Conservation (phyloP, 495 filamentous ascomycete species). For the Trichocladium uniseriatum region DNA sequence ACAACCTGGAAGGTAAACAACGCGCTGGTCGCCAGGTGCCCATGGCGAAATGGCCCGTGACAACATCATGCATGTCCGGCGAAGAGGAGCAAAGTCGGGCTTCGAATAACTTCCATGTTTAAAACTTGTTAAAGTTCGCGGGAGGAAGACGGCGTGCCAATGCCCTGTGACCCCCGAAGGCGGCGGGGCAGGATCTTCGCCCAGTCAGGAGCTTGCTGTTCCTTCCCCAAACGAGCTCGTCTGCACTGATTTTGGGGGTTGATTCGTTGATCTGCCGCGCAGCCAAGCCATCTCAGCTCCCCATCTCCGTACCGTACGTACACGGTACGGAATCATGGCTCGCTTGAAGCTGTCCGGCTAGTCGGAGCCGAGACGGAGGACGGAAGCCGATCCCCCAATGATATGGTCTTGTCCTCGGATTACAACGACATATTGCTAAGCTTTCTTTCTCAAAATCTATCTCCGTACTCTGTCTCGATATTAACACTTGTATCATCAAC, state of each 20-base stretch:
- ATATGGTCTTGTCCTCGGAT: too few species aligned
- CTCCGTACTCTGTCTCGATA: too few species aligned
- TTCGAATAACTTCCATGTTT: too few species aligned
- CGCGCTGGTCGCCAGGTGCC: not conserved
- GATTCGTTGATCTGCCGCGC: constrained; percentile 17
- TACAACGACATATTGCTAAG: too few species aligned
- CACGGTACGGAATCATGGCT: not conserved
- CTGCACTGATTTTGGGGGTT: not conserved
- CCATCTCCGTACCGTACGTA: constrained; percentile 12
- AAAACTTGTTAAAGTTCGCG: too few species aligned
- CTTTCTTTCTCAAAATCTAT: too few species aligned
- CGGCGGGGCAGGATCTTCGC: constrained; percentile 9
- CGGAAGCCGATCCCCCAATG: too few species aligned
- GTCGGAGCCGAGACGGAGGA: not conserved
- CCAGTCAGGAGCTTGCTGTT: not conserved
- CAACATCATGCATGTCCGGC: constrained; percentile 2
- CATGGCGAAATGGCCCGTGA: not conserved
- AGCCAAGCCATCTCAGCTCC: constrained; percentile 9
- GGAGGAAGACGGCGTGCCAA: not conserved
- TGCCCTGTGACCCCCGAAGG: not conserved
- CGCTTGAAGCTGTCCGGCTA: not conserved
- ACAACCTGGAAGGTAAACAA: constrained; percentile 14
- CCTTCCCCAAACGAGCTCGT: not conserved
- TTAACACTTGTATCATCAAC: too few species aligned
- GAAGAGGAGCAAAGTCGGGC: not conserved